These are phyloP conservation scores for Protea cynaroides DNA, from an alignment of 164 flowering plant species.

Conservation along the genomic window DNA sequence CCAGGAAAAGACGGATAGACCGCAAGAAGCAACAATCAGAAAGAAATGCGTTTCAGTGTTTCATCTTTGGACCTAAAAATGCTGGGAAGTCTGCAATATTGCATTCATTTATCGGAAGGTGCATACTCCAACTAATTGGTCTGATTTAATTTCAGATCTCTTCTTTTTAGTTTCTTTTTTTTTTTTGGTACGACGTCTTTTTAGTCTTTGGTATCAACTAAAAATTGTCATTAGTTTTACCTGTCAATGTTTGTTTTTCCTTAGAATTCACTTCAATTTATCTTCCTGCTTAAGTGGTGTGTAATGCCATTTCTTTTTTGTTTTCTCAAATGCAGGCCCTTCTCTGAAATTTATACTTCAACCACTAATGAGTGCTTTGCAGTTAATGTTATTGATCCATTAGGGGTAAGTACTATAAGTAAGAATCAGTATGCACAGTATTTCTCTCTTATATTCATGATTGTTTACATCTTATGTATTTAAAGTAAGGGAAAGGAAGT, in stretches of 20 bases:
- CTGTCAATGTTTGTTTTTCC: neutral
- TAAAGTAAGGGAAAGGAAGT: too few species aligned
- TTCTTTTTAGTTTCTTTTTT: neutral
- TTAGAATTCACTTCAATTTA: neutral
- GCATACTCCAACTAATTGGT: neutral
- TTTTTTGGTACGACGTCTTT: too few species aligned
- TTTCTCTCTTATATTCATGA: too few species aligned
- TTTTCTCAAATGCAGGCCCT: slow-evolving; percentile 50
- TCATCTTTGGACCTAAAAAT: slow-evolving; percentile 89
- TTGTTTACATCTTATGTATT: too few species aligned
- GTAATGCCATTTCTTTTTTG: neutral
- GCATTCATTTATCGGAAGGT: slow-evolving; percentile 89
- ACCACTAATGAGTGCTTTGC: slow-evolving; percentile 64
- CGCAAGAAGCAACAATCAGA: slow-evolving; percentile 81
- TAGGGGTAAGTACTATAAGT: slow-evolving; percentile 48
- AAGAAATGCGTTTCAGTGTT: slow-evolving; percentile 88
- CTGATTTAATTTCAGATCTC: neutral
- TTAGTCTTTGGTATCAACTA: too few species aligned
- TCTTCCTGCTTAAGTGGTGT: neutral
- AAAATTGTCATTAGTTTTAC: neutral
- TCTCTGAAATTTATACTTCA: slow-evolving; percentile 38
- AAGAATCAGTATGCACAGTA: neutral
- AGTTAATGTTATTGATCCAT: slow-evolving; percentile 61
- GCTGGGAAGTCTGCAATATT: slow-evolving; percentile 84
- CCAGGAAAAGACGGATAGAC: slow-evolving; percentile 66